A percentile compares a stretch with the other conserved stretches of the same genome.
Conservation (phyloP, 805 yeast genomes). For the Hanseniaspora vineae region DNA sequence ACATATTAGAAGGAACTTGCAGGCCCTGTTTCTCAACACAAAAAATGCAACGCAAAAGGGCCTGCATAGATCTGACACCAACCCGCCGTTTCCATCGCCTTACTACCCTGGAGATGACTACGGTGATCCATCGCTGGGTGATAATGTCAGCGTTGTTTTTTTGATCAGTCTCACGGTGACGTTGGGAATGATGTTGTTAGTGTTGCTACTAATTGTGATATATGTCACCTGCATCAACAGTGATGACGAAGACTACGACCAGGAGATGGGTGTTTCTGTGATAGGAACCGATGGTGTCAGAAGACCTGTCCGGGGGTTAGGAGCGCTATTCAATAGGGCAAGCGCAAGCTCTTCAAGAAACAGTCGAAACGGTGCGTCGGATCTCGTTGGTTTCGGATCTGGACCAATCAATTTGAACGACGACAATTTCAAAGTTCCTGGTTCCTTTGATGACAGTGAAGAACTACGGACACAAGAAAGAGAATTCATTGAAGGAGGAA, state of each 20-base stretch:
- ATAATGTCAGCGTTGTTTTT: slow-evolving; percentile 18
- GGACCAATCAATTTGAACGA: slow-evolving; percentile 11
- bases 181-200: slow-evolving; percentile 21
- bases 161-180: slow-evolving; percentile 23
- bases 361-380: not conserved
- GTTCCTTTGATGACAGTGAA: slow-evolving; percentile 18
- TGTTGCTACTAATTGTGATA: slow-evolving; percentile 18
- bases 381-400: slow-evolving; percentile 10
- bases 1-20: no score
- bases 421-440: slow-evolving; percentile 18
- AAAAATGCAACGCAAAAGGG: no score
- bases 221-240: slow-evolving; percentile 22
- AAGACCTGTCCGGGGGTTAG: slow-evolving; percentile 9
- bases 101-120: not conserved
- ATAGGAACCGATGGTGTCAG: slow-evolving; percentile 6
- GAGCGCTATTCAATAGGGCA: slow-evolving; percentile 14
- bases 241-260: slow-evolving; percentile 23
- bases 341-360: not conserved
- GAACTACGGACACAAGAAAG: slow-evolving; percentile 14
- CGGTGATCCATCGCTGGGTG: not conserved
- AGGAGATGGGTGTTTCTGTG: slow-evolving; percentile 10
- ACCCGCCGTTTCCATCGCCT: not conserved
- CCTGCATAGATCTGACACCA: no score
- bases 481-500: slow-evolving; percentile 11
- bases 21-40: no score